A percentile compares a stretch with the other conserved stretches of the same genome.
phyloP scores from a whole-genome alignment of 768 basidiomycete species.

The Xerocomus brunneocitrinus region DNA sequence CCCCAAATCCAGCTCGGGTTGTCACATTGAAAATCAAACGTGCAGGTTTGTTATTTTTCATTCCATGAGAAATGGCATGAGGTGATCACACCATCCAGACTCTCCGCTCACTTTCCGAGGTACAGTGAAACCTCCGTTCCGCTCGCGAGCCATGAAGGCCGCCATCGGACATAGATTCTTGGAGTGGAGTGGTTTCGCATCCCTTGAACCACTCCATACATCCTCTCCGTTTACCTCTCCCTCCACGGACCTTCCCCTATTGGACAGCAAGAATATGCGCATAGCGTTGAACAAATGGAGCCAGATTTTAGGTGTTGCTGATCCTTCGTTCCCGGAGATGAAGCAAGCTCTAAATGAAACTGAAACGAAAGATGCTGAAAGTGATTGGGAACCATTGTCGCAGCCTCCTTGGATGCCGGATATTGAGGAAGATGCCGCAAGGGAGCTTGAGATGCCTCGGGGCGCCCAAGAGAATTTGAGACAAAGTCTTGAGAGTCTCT shows the following conservation, averaged over 20 bases:
- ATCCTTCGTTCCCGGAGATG: constrained; percentile 32
- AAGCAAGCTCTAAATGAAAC: not conserved
- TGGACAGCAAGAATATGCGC: constrained; percentile 28
- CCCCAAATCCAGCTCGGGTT: constrained; percentile 5
- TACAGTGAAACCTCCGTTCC: constrained; percentile 20
- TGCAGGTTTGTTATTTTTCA: constrained; percentile 18
- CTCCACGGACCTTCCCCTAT: constrained; percentile 5
- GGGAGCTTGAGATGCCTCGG: constrained; percentile 4
- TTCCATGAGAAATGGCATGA: not conserved
- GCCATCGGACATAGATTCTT: constrained; percentile 30
- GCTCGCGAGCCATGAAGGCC: constrained; percentile 28
- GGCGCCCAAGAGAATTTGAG: constrained; percentile 17
- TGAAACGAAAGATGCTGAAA: constrained; percentile 4
- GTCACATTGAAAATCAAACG: constrained; percentile 19
- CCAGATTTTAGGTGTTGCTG: constrained; percentile 29
- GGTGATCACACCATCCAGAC: constrained; percentile 6
- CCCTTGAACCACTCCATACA: constrained; percentile 27
- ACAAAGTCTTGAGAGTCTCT: constrained; percentile 20
- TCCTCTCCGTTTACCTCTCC: constrained; percentile 26
- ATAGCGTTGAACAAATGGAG: constrained; percentile 33
- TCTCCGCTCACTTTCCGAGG: constrained; percentile 20
- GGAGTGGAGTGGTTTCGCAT: constrained; percentile 31
- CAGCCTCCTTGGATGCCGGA: constrained; percentile 6
- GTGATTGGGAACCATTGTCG: constrained; percentile 27
- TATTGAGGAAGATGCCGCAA: not conserved